Base-by-base conservation (phyloP, 2,329 filamentous ascomycete species). In the Alternaria postmessia region DNA sequence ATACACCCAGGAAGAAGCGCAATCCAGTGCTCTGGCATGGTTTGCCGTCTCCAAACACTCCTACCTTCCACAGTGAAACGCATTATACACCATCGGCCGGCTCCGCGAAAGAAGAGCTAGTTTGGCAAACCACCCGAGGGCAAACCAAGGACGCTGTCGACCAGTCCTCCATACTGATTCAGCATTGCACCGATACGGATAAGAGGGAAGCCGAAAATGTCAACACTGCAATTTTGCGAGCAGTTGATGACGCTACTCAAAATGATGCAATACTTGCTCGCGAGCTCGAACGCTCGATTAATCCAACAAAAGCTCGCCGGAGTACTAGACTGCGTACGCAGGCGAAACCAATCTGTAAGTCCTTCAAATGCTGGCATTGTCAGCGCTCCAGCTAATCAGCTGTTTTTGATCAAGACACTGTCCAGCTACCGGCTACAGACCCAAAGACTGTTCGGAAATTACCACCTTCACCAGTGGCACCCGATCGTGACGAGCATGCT, bases 41-140 rank as follows among this genome's bases (percentile, higher is more conserved):
- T 0, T 16, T 69, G 2, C 57, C 43, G 0, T 69, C 66, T 0
- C 66, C 66, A 0, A 18, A 58, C 2, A 69, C 63, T 2, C 59
- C 61, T 2, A 39, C 5, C 18, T 46, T 36, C 5, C 6, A 1
- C 14, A 22, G n/a, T 14, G 18, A n/a, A 5, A 20, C n/a, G 16
- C 26, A 24, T 1, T 9, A 30, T 16, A n/a, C 24, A 6, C 38
- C 24, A 28, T 20, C 51, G 24, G 28, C 3, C 7, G n/a, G 26
- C 30, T 43, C 28, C 8, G 43, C 26, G n/a, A 8, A 32, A 30
- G 26, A 46, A 12, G 43, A 32, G 26, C 43, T 46, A 1, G n/a
- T 12, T 12, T 18, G 16, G 43, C 43, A 32, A 7, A 30, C 7
- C 8, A 30, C 26, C 4, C 26, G 28, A n/a, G 7, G 5, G 4